Base-by-base conservation (phyloP, 768 basidiomycete species). In the Tulasnella sp. region DNA sequence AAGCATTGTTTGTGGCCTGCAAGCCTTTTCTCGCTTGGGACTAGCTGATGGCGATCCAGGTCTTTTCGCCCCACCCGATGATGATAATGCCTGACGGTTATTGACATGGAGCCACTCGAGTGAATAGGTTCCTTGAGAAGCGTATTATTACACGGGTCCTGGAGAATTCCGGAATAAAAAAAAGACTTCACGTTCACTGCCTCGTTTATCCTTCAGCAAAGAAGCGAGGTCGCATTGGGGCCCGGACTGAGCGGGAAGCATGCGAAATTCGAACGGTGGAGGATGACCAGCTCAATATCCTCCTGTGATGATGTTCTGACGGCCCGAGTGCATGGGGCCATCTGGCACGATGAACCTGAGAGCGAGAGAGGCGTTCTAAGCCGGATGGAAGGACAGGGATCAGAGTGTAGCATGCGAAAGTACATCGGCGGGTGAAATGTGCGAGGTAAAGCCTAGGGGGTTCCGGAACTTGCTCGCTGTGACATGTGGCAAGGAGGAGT, bases 381-480 rank as follows among this genome's bases (percentile, higher is more conserved):
- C 58, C 58, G 58, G 31, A 11, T 25, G 58, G 58, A 34, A 34
- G 58, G 25, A 29, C 58, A 64, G 58, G 58, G 58, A 64, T n/a
- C 25, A 34, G 58, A 64, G 58, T 4, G 58, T 64, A 29, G 58
- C 58, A 64, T 64, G 58, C 58, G 31, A 34, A 64, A 34, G 25
- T 29, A 25, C 58, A 25, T 64, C 58, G 58, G 58, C 29, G 29
- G 58, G 58, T 64, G 58, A 29, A 64, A 64, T n/a, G 58, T 64
- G 58, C 58, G 58, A 64, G 58, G 58, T 64, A 64, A 64, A 64
- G 58, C 58, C 58, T 64, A 64, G 58, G 58, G 58, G 58, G 58
- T 64, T 64, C 58, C 58, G 58, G 58, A 64, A 34, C 58, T 64
- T 64, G 58, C 58, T 25, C 9, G 42, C 58, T 29, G 25, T 64